Percentiles rank a stretch among this genome's conserved stretches.
Conservation (phyloP, 2,329 filamentous ascomycete genomes). For the Elsinoe batatas region DNA sequence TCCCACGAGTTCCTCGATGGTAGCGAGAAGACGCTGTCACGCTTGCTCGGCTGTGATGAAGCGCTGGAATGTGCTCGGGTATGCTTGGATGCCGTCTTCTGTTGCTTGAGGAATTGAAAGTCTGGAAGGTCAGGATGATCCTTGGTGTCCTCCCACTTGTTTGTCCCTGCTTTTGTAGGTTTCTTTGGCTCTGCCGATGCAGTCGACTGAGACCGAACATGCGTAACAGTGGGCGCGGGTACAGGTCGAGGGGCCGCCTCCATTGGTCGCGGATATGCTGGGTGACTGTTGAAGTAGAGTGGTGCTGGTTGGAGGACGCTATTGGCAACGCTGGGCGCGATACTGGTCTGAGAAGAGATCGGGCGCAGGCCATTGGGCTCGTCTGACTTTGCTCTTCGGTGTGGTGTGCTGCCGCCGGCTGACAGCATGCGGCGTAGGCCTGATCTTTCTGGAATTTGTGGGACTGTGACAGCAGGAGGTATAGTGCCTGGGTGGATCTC, state of each 20-base stretch:
- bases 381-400: constrained; percentile 4
- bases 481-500: not conserved
- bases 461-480: not conserved
- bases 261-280: not conserved
- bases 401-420: not conserved
- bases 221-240: not conserved
- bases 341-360: not conserved
- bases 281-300: constrained; percentile 5
- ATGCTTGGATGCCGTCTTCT: constrained; percentile 4
- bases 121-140: constrained; percentile 11
- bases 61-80: not conserved
- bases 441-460: constrained; percentile 5
- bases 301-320: constrained; percentile 1
- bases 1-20: constrained; percentile 2
- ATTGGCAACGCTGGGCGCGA: not conserved
- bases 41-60: constrained; percentile 3
- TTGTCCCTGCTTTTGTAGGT: constrained; percentile 1
- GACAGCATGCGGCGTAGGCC: constrained; percentile 11
- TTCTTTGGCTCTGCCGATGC: not conserved
- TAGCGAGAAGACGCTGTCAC: constrained; percentile 3
- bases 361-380: not conserved
- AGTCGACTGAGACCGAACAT: not conserved
- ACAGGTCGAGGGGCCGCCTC: constrained; percentile 1
- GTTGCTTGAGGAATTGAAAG: constrained; percentile 3
- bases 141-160: constrained; percentile 7